Percentiles rank a stretch among this genome's conserved stretches.
These are phyloP conservation scores for Urostyla sp. DNA, from an alignment of 73 alveolate genomes.

Conservation along the genomic window DNA sequence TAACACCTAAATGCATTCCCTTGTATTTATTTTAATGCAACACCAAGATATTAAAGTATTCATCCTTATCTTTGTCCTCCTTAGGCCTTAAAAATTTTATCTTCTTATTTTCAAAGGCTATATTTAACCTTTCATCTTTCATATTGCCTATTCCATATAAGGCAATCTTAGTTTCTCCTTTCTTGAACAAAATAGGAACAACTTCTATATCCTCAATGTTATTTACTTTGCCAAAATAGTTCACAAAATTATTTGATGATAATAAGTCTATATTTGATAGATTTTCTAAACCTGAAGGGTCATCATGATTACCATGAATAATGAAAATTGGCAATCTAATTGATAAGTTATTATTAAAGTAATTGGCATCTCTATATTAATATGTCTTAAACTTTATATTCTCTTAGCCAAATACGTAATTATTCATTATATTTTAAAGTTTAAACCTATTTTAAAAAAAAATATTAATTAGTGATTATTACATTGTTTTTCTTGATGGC, in stretches of 20 bases:
- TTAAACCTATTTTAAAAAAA: conserved; percentile 9
- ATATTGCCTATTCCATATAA: conserved; percentile 97
- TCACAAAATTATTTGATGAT: conserved; percentile 82
- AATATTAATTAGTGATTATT: conserved; percentile 9
- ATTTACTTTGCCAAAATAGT: conserved; percentile 91
- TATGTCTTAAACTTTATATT: conserved; percentile 75
- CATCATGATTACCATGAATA: conserved; percentile 98
- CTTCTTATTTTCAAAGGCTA: conserved; percentile 83
- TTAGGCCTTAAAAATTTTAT: conserved; percentile 85
- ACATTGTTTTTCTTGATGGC: conserved; percentile 88
- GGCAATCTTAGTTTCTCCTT: conserved; percentile 91
- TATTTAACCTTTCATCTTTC: conserved; percentile 93
- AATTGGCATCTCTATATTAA: conserved; percentile 82
- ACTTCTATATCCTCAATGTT: conserved; percentile 85
- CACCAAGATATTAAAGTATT: conserved; percentile 92
- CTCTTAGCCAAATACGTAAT: conserved; percentile 91
- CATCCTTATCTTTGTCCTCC: conserved; percentile 74
- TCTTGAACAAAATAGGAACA: conserved; percentile 90
- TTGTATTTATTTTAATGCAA: conserved; percentile 95
- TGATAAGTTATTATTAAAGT: conserved; percentile 77
- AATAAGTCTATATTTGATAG: conserved; percentile 88
- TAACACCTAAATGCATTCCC: conserved; percentile 83
- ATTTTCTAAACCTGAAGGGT: conserved; percentile 91
- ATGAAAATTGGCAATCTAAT: conserved; percentile 94
- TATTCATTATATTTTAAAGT: conserved; percentile 82